Evolutionary conservation across 1,139 yeast species (phyloP).

Genomic region (Yarrowia galli): DNA sequence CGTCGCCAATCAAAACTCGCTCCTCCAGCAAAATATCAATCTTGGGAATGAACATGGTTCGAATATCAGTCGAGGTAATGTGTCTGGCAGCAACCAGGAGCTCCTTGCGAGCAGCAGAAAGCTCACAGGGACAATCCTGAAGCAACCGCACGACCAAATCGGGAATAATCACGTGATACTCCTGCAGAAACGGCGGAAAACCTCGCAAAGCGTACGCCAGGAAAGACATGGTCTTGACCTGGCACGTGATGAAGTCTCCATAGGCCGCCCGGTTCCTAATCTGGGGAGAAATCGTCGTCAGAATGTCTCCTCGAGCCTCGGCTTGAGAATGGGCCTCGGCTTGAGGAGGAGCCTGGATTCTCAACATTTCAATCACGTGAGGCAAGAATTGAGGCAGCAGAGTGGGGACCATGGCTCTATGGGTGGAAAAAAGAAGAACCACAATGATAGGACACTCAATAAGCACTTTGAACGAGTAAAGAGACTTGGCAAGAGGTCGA

Average conservation of each 20-base stretch:
- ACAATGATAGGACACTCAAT: conserved; percentile 98
- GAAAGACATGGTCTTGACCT: conserved; percentile 95
- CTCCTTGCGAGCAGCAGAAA: conserved; percentile 91
- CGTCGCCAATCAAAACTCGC: conserved; percentile 87
- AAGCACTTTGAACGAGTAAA: conserved; percentile 85
- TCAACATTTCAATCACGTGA: conserved; percentile 74
- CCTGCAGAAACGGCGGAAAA: conserved; percentile 69
- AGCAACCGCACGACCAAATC: conserved; percentile 83
- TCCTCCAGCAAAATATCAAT: conserved; percentile 86
- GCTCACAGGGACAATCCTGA: conserved; percentile 97
- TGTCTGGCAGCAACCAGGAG: conserved; percentile 93
- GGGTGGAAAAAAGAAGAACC: conserved; percentile 88
- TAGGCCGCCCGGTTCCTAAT: conserved; percentile 80
- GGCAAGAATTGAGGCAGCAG: conserved; percentile 83
- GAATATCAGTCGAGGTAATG: conserved; percentile 85
- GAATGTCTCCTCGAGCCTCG: conserved; percentile 61
- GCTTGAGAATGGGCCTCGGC: conserved; percentile 71
- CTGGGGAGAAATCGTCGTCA: conserved; percentile 65
- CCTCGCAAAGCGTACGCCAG: conserved; percentile 93
- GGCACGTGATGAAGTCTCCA: conserved; percentile 92
- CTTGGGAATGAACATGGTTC: conserved; percentile 82
- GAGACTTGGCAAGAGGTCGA: conserved; percentile 59
- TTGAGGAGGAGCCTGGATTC: conserved; percentile 77
- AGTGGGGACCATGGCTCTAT: conserved; percentile 74
- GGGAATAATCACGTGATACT: conserved; percentile 76